Base-by-base conservation (phyloP, 2,329 filamentous ascomycete species). In the Neofusicoccum umdonicola region DNA sequence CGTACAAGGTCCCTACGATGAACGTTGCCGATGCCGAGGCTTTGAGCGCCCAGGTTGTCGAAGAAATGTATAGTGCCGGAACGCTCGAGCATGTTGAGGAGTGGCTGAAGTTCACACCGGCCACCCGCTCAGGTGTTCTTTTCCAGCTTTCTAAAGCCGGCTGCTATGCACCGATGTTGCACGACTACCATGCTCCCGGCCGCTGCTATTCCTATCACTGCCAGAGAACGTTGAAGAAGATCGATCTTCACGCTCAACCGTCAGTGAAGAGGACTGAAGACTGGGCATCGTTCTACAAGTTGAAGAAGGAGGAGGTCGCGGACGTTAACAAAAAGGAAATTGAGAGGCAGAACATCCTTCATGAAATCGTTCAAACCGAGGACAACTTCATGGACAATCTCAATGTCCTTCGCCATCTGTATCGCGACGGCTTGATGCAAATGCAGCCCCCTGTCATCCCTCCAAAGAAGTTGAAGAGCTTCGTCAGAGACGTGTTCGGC, bases 11-110 rank as follows among this genome's bases (percentile, higher is more conserved):
- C 0, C 93, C 95, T 0, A 99, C 93, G 0, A 97, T 99, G 92
- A 98, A 99, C 71, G 94, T 95, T 47, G 93, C 94, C 5, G 96
- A 99, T 81, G 95, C 95, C 0, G 95, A 99, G 75, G 90, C 89
- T 0, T 82, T 99, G 60, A 92, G 91, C 67, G 85, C 87, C 65
- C 87, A 87, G 45, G 91, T 97, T 0, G 88, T 96, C 2, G 83
- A 87, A 63, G 86, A 89, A 52, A 95, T 99, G 91, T 86, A 94
- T 68, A 84, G 86, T 27, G 87, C 89, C 8, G 89, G 88, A 44
- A 91, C 92, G 11, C 80, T 99, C 37, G 82, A 96, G 4, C 88
- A 89, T 13, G 94, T 97, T 39, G 95, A 99, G 76, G 96, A 99
- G 79, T 99, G 96, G 95, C 90, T 99, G 69, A 97, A 96, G 74